Percentiles rank a stretch among this genome's conserved stretches.
Evolutionary conservation across 345 rosid genomes (phyloP).

Genomic region (Eucalyptus virginea): DNA sequence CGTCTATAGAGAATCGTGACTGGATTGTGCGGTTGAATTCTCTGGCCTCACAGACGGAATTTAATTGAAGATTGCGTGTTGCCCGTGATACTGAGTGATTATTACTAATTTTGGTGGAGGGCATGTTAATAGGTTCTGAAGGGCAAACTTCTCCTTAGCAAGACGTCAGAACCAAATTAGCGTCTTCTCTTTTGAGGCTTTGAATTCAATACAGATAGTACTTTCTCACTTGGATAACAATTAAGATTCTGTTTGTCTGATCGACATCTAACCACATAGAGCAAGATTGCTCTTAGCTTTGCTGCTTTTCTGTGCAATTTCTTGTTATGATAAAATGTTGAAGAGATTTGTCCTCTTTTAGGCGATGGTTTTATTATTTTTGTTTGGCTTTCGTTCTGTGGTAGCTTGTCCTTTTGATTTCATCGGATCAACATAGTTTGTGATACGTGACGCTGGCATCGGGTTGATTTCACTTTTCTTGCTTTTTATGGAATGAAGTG

Average conservation of each 20-base stretch:
- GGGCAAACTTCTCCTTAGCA: neutral
- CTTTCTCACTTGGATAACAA: neutral
- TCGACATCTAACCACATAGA: neutral
- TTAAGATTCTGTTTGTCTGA: neutral
- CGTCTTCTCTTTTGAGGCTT: neutral
- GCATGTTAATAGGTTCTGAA: neutral
- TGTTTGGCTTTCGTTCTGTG: neutral
- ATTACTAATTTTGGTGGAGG: neutral
- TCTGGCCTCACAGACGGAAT: neutral
- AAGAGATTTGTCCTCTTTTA: neutral
- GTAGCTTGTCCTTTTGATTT: neutral
- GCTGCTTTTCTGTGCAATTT: neutral
- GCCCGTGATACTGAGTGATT: neutral
- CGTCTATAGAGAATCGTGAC: neutral
- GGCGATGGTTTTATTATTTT: neutral
- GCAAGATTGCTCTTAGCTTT: neutral
- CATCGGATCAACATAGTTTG: neutral
- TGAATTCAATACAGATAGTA: neutral
- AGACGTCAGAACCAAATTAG: neutral
- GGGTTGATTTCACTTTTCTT: neutral
- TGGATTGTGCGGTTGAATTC: neutral
- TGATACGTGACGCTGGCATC: neutral
- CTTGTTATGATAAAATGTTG: neutral
- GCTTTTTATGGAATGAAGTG: neutral
- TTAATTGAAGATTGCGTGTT: neutral